These are phyloP conservation scores for Aspergillus hiratsukae DNA, from an alignment of 2,329 filamentous ascomycete species.

Conservation along the genomic window DNA sequence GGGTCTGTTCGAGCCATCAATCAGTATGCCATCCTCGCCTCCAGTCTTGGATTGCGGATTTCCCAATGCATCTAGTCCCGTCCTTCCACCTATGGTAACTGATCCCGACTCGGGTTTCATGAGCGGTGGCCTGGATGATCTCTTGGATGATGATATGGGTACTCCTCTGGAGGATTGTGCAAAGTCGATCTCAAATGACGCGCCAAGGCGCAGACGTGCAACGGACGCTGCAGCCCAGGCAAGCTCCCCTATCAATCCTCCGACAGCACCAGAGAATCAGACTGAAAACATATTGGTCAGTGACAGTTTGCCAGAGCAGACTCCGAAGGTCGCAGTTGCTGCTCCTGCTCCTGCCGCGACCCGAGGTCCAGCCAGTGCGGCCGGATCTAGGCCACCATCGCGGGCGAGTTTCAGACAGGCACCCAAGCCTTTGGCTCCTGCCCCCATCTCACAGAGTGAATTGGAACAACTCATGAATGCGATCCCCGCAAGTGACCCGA, in stretches of 20 bases:
- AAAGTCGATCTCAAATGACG: constrained; percentile 15
- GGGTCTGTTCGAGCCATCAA: constrained; percentile 61
- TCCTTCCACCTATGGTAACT: constrained; percentile 57
- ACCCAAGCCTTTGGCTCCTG: constrained; percentile 36
- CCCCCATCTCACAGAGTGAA: constrained; percentile 33
- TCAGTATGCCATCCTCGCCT: constrained; percentile 84
- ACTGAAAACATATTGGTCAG: constrained; percentile 17
- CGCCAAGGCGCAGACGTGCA: constrained; percentile 16
- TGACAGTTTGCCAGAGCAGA: constrained; percentile 17
- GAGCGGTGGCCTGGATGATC: constrained; percentile 69
- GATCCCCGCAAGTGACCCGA: constrained; percentile 51
- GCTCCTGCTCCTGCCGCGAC: constrained; percentile 17
- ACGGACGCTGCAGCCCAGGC: constrained; percentile 22
- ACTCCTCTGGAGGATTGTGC: constrained; percentile 24
- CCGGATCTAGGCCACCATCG: constrained; percentile 35
- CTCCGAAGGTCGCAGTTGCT: constrained; percentile 16
- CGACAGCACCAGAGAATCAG: constrained; percentile 15
- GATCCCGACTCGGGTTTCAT: constrained; percentile 74
- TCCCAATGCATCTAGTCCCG: constrained; percentile 74
- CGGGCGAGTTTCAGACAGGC: constrained; percentile 31
- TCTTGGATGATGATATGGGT: constrained; percentile 57
- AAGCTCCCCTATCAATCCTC: constrained; percentile 24
- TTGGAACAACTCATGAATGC: constrained; percentile 27
- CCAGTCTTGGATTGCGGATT: constrained; percentile 65
- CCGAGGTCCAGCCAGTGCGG: constrained; percentile 23